Conservation (phyloP, 768 basidiomycete genomes). For the Ramaria rubella region DNA sequence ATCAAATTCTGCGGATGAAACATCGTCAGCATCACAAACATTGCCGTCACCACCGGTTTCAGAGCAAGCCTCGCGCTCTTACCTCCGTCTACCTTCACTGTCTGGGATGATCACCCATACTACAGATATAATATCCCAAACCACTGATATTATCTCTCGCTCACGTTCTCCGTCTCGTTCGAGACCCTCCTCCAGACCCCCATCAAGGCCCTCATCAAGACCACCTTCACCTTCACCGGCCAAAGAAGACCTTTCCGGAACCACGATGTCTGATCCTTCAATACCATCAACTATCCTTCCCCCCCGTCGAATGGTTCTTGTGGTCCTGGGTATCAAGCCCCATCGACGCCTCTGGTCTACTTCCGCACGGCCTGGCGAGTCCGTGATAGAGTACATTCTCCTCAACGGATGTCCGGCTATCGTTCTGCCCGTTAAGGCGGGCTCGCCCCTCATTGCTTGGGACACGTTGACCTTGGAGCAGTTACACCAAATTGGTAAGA, state of each 20-base stretch:
- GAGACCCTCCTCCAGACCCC: background rate
- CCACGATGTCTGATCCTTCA: background rate
- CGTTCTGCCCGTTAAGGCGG: slow-evolving; percentile 51
- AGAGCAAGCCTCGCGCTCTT: slow-evolving; percentile 1
- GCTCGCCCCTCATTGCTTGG: slow-evolving; percentile 61
- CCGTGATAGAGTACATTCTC: slow-evolving; percentile 55
- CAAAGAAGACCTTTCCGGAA: background rate
- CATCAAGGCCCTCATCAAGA: no score
- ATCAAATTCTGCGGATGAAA: slow-evolving; percentile 19
- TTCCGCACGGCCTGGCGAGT: slow-evolving; percentile 52
- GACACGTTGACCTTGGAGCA: slow-evolving; percentile 52
- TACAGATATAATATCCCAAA: slow-evolving; percentile 1
- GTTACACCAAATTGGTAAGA: slow-evolving; percentile 44
- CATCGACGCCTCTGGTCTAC: slow-evolving; percentile 52
- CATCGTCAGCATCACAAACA: no score
- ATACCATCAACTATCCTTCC: slow-evolving; percentile 17
- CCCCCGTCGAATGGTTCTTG: slow-evolving; percentile 51
- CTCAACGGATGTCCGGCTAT: slow-evolving; percentile 56
- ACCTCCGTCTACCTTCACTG: background rate
- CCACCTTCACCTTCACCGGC: background rate
- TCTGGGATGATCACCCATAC: slow-evolving; percentile 1
- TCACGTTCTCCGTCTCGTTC: slow-evolving; percentile 7
- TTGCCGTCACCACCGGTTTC: no score
- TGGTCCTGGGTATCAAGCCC: slow-evolving; percentile 53
- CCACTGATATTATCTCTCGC: no score